These are phyloP conservation scores for Phytopythium vexans DNA, from an alignment of 352 stramenopile species.

Conservation along the genomic window DNA sequence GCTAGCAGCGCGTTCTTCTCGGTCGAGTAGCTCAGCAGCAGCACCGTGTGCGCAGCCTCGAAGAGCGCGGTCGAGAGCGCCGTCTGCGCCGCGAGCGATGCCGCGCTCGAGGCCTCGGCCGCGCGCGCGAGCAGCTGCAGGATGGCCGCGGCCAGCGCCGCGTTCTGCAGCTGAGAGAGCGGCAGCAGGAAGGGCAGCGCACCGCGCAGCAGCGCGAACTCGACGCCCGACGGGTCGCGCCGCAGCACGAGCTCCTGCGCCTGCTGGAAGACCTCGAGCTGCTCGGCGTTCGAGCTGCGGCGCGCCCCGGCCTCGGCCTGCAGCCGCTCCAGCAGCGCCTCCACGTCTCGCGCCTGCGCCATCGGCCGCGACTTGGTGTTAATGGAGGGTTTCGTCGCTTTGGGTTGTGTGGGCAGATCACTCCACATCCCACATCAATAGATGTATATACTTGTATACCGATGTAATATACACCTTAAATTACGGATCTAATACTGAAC, in stretches of 20 bases:
- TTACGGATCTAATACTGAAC: too few species aligned
- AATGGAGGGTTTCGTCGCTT: constrained; percentile 5
- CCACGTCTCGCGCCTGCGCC: constrained; percentile 39
- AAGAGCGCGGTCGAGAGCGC: constrained; percentile 40
- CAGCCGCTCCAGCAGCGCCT: constrained; percentile 49
- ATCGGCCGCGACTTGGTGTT: constrained; percentile 13
- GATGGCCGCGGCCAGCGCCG: constrained; percentile 48
- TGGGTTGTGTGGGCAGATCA: constrained; percentile 3
- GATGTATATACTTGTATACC: too few species aligned
- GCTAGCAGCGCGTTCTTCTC: constrained; percentile 68
- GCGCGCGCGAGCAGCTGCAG: constrained; percentile 47
- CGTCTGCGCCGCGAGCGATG: constrained; percentile 14
- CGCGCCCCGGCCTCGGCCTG: constrained; percentile 18
- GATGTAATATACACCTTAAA: too few species aligned
- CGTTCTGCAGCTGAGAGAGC: constrained; percentile 56
- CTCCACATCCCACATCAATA: too few species aligned
- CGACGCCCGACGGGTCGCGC: constrained; percentile 41
- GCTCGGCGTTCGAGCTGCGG: constrained; percentile 31
- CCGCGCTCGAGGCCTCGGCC: neutral
- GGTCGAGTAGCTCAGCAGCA: constrained; percentile 68
- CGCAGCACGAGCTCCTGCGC: constrained; percentile 64
- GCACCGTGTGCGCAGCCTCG: constrained; percentile 47
- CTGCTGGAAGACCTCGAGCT: constrained; percentile 55
- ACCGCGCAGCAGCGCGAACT: constrained; percentile 33
- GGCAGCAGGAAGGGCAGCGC: constrained; percentile 42